Base-by-base conservation (phyloP, 805 yeast genomes). In the Starmerella asiatica region DNA sequence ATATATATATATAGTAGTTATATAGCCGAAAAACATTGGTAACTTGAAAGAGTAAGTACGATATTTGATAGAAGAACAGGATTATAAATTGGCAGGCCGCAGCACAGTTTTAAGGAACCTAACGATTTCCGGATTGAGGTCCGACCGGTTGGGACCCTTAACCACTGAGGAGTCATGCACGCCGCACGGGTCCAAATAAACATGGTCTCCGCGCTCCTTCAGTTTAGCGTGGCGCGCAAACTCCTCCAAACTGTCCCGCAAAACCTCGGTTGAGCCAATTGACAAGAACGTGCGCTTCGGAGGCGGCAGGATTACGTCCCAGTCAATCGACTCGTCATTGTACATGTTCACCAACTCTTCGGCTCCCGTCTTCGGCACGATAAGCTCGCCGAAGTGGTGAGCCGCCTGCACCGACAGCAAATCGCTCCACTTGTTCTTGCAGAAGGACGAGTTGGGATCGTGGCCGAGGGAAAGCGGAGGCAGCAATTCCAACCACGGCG, bases 211-310 rank as follows among this genome's bases (percentile, higher is more conserved):
- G n/a, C 31, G 15, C 8, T 6, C n/a, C n/a, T 14, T 14, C 15
- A 28, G 31, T 14, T 6, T 15, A n/a, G 31, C 7, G 15, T 6
- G 8, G 18, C 18, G 17, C 15, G 7, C 15, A 6, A 28, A 28
- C 18, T 28, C 31, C 31, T 28, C 31, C 6, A 28, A 9, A 28
- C 34, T 32, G 21, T 40, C 48, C 1, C 44, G 32, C n/a, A 48
- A 32, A 5, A 44, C 20, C 40, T 48, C 51, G 16, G 23, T 21
- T 21, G 33, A 43, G 18, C 51, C 51, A 37, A 38, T 43, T 20
- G 31, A 31, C 27, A 39, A 20, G 15, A 38, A 23, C 14, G 34
- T 21, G 15, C 32, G 29, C 11, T 19, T 9, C n/a, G 32, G 11
- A 11, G 36, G 19, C 33, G 45, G 45, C 23, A 42, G 34, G 11